These are phyloP conservation scores for Kwoniella shandongensis DNA, from an alignment of 768 basidiomycete species.

Conservation along the genomic window DNA sequence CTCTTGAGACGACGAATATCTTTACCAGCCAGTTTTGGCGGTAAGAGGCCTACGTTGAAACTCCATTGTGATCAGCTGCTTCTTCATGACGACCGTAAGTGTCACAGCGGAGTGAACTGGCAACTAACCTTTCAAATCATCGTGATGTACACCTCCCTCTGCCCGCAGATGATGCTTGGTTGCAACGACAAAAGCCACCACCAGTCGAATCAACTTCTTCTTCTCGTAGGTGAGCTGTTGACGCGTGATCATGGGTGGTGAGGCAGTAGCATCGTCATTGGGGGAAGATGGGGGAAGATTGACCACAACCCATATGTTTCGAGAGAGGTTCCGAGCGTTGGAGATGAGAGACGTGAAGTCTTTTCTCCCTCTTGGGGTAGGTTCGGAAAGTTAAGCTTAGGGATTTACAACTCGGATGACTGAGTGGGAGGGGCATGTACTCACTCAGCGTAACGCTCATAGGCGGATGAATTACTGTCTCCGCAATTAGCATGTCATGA, in stretches of 20 bases:
- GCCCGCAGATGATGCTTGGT: conserved; percentile 61
- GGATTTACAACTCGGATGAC: too few species aligned
- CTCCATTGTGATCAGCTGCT: neutral
- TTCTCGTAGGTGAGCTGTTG: conserved; percentile 57
- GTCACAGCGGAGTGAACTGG: neutral
- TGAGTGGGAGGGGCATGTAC: neutral
- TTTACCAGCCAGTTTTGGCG: conserved; percentile 34
- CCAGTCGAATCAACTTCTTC: conserved; percentile 67
- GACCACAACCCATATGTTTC: conserved; percentile 47
- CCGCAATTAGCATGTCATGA: neutral
- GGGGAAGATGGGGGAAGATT: conserved; percentile 59
- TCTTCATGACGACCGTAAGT: too few species aligned
- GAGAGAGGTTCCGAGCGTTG: conserved; percentile 55
- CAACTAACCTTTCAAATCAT: conserved; percentile 64
- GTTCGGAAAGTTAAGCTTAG: too few species aligned
- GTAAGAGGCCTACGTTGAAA: conserved; percentile 60
- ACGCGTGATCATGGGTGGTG: conserved; percentile 54
- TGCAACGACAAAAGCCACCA: conserved; percentile 70
- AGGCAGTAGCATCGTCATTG: conserved; percentile 38
- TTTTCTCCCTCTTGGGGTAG: conserved; percentile 86
- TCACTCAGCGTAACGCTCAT: conserved; percentile 57
- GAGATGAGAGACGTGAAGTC: conserved; percentile 71
- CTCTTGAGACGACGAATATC: conserved; percentile 17
- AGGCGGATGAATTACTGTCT: conserved; percentile 36
- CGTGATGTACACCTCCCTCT: conserved; percentile 69